phyloP scores from a whole-genome alignment of 2,329 filamentous ascomycete species.

The Ophiosphaerella narmari region DNA sequence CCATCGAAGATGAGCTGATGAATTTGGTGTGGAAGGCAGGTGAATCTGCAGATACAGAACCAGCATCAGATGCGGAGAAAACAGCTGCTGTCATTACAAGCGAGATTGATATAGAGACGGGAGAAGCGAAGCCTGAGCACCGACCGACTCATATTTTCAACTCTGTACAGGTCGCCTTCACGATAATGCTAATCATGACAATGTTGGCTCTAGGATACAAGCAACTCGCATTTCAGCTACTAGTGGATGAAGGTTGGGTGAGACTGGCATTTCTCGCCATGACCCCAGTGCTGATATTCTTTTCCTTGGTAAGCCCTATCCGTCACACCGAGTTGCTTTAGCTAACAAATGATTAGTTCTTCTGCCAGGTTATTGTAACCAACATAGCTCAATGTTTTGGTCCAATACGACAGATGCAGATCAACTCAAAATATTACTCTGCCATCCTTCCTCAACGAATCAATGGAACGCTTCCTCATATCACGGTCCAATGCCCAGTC shows the following conservation, averaged over 20 bases:
- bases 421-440: conserved; percentile 83
- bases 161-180: conserved; percentile 68
- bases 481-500: conserved; percentile 80
- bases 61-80: conserved; percentile 66
- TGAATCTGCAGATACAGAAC: conserved; percentile 48
- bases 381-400: conserved; percentile 66
- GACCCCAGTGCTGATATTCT: conserved; percentile 63
- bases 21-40: conserved; percentile 65
- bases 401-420: conserved; percentile 71
- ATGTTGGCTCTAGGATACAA: conserved; percentile 73
- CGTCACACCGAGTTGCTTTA: not conserved
- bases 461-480: conserved; percentile 66
- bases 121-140: conserved; percentile 66
- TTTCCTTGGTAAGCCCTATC: conserved; percentile 53
- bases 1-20: conserved; percentile 78
- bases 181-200: conserved; percentile 66
- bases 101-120: conserved; percentile 72
- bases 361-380: conserved; percentile 33
- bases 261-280: conserved; percentile 58
- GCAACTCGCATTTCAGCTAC: conserved; percentile 69
- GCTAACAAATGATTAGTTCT: conserved; percentile 30
- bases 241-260: conserved; percentile 59
- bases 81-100: conserved; percentile 49
- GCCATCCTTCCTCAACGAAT: conserved; percentile 58
- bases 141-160: conserved; percentile 73